Conservation (phyloP, 352 stramenopile species). For the Pythium plurisporium region DNA sequence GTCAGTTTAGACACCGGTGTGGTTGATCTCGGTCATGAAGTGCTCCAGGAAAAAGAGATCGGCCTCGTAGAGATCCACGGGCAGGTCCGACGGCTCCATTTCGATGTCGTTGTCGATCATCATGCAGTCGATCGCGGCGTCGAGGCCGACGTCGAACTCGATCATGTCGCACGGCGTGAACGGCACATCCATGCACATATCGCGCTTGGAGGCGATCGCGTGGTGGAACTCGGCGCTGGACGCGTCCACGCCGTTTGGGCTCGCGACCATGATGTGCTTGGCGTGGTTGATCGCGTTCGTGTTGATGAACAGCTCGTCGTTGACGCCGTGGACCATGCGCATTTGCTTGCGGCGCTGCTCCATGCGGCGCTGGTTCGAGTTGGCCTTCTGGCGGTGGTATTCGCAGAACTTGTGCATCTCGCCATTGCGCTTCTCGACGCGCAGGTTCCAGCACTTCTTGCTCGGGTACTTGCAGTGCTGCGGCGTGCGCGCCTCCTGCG, state of each 20-base stretch:
- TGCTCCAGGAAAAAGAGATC: constrained; percentile 79
- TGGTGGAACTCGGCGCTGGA: constrained; percentile 23
- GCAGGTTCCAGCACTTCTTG: constrained; percentile 82
- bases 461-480: constrained; percentile 59
- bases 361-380: constrained; percentile 82
- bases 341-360: constrained; percentile 74
- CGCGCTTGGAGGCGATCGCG: constrained; percentile 10
- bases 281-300: constrained; percentile 18
- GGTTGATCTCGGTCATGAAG: constrained; percentile 76
- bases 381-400: constrained; percentile 81
- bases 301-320: constrained; percentile 23
- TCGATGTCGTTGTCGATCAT: constrained; percentile 72
- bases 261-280: constrained; percentile 26
- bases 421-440: constrained; percentile 77
- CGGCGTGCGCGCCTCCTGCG: constrained; percentile 14
- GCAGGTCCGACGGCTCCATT: constrained; percentile 68
- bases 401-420: constrained; percentile 85
- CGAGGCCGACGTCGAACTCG: constrained; percentile 64
- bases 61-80: constrained; percentile 72
- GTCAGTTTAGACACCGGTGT: constrained; percentile 24
- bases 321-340: constrained; percentile 17
- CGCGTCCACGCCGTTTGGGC: constrained; percentile 43
- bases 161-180: constrained; percentile 26
- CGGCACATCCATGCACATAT: constrained; percentile 67
- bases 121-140: constrained; percentile 74